phyloP scores from a whole-genome alignment of 768 basidiomycete genomes.

The Auriculariales sp. region DNA sequence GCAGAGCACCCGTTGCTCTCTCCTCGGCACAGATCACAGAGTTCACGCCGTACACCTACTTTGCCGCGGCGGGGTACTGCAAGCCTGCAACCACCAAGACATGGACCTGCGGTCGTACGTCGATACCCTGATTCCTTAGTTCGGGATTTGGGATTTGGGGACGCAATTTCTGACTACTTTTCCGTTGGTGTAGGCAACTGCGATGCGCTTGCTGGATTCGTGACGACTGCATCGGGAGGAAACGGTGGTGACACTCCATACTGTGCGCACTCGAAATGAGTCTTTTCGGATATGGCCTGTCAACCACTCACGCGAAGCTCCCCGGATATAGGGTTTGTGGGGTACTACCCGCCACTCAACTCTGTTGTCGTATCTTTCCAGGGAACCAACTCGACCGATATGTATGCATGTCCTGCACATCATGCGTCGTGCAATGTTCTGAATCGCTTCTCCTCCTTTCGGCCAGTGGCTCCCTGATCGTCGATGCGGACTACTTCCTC shows the following conservation, averaged over 20 bases:
- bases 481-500: conserved; percentile 18
- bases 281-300: background rate
- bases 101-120: conserved; percentile 41
- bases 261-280: conserved; percentile 17
- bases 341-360: conserved; percentile 27
- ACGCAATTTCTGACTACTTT: no score
- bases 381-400: conserved; percentile 19
- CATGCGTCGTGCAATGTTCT: background rate
- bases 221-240: conserved; percentile 31
- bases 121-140: background rate
- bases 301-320: no score
- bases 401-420: conserved; percentile 13
- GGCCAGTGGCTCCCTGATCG: conserved; percentile 13
- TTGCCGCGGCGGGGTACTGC: conserved; percentile 39
- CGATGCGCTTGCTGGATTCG: conserved; percentile 30
- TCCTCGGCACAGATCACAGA: conserved; percentile 25
- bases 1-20: no score
- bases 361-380: conserved; percentile 14
- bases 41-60: conserved; percentile 35
- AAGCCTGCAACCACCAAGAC: conserved; percentile 23
- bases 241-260: conserved; percentile 27
- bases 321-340: conserved; percentile 32
- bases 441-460: no score
- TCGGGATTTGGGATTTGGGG: background rate
- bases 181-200: conserved; percentile 38